Conservation (phyloP, 2,329 filamentous ascomycete species). For the Colletotrichum endophyticum region DNA sequence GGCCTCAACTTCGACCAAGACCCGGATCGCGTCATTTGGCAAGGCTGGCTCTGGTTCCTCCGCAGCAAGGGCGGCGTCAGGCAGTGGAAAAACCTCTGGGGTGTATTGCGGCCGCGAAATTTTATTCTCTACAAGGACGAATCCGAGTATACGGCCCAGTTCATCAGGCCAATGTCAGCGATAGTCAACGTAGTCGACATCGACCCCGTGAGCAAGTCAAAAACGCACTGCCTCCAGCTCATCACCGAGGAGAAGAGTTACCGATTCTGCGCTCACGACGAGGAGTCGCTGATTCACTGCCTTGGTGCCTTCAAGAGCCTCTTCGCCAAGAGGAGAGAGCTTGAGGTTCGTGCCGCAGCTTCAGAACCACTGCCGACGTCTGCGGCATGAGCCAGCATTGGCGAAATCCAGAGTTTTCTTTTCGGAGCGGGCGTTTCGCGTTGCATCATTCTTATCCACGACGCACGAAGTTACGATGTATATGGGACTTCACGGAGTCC, state of each 20-base stretch:
- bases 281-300: constrained; percentile 83
- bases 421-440: constrained; percentile 12
- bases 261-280: constrained; percentile 77
- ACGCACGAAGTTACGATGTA: constrained; percentile 7
- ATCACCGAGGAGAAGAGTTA: constrained; percentile 91
- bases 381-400: background rate
- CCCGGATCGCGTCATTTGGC: constrained; percentile 89
- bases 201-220: constrained; percentile 83
- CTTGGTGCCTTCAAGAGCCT: constrained; percentile 91
- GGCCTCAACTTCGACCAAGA: constrained; percentile 64
- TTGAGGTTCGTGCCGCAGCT: constrained; percentile 54
- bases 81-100: constrained; percentile 96
- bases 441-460: background rate
- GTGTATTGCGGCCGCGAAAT: constrained; percentile 83
- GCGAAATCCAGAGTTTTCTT: background rate
- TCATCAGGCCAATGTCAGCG: constrained; percentile 78
- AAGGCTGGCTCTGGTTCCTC: constrained; percentile 86
- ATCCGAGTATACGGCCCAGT: constrained; percentile 83
- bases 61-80: constrained; percentile 82
- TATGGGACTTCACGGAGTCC: background rate
- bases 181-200: constrained; percentile 94
- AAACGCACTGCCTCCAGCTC: constrained; percentile 86
- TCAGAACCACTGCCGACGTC: constrained; percentile 22
- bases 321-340: constrained; percentile 71
- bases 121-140: constrained; percentile 94